Base-by-base conservation (phyloP, 148 eudicot genomes). In the Euryodendron excelsum region DNA sequence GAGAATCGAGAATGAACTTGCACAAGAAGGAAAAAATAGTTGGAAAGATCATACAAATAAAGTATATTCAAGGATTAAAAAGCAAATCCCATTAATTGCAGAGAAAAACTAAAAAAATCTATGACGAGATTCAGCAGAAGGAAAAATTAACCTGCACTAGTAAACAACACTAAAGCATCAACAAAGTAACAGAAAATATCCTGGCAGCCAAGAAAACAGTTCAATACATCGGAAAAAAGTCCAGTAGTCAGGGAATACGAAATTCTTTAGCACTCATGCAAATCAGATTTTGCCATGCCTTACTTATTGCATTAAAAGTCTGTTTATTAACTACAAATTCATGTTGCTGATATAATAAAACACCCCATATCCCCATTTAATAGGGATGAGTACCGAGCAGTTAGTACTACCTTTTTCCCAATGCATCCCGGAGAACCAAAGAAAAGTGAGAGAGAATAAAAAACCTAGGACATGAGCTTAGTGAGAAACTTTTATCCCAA, bases 111-210 rank as follows among this genome's bases (percentile, higher is more conserved):
- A 73, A 37, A 55, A 30, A 7, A 23, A 73, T 36, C 64, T 23
- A 36, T 37, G 64, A n/a, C 12, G 15, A 55, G 33, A 37, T 36
- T 47, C 53, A 36, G 23, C 45, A 56, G 20, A 36, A 37, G 50
- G 47, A 23, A 67, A 56, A 56, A 21, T 62, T 55, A 73, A 53
- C 39, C 62, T 53, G 39, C 59, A 71, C 23, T 71, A 47, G 55
- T 47, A 69, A 0, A 11, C 74, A 15, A 20, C 5, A 72, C 39
- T 25, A 18, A 48, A 20, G 2, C 11, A 20, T 20, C 34, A 71
- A 71, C 21, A 5, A 72, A 73, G 61, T 55, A 55, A 37, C 14
- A 73, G 76, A 56, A 53, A 55, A 53, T 73, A 73, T 37, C n/a
- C 28, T 73, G 28, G 20, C 64, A 37, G 45, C 31, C 48, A 36